These are phyloP conservation scores for Lyophyllum atratum DNA, from an alignment of 768 basidiomycete species.

Conservation along the genomic window DNA sequence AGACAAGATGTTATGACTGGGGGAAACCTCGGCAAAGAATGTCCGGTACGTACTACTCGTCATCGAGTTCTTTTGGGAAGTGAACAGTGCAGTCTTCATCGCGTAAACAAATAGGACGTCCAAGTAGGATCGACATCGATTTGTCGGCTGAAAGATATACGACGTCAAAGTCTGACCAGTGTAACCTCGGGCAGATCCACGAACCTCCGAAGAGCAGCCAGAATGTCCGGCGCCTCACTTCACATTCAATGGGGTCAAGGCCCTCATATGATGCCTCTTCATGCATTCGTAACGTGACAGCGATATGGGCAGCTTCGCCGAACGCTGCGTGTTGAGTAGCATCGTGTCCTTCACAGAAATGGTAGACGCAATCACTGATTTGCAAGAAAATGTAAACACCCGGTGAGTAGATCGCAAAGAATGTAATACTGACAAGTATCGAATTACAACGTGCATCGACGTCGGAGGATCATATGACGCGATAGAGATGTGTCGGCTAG, in stretches of 20 bases:
- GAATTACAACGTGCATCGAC: constrained; percentile 83
- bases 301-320: constrained; percentile 84
- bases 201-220: constrained; percentile 89
- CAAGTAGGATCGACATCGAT: constrained; percentile 84
- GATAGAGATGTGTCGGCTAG: constrained; percentile 78
- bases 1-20: constrained; percentile 22
- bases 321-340: constrained; percentile 87
- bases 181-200: constrained; percentile 21
- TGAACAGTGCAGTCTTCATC: constrained; percentile 91
- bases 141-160: constrained; percentile 66
- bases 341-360: constrained; percentile 87
- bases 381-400: constrained; percentile 10
- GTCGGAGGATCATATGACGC: constrained; percentile 83
- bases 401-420: not conserved
- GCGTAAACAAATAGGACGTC: constrained; percentile 81
- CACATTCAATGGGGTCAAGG: constrained; percentile 85
- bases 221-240: constrained; percentile 83
- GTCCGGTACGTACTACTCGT: constrained; percentile 72
- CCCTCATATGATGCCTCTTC: constrained; percentile 83
- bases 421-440: constrained; percentile 71
- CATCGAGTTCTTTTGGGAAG: constrained; percentile 86
- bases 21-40: constrained; percentile 30
- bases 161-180: constrained; percentile 4
- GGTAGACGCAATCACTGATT: constrained; percentile 76
- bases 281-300: constrained; percentile 81